phyloP scores from a whole-genome alignment of 1,284 basidiomycete species.

The Neotropicomus parvogracilis region DNA sequence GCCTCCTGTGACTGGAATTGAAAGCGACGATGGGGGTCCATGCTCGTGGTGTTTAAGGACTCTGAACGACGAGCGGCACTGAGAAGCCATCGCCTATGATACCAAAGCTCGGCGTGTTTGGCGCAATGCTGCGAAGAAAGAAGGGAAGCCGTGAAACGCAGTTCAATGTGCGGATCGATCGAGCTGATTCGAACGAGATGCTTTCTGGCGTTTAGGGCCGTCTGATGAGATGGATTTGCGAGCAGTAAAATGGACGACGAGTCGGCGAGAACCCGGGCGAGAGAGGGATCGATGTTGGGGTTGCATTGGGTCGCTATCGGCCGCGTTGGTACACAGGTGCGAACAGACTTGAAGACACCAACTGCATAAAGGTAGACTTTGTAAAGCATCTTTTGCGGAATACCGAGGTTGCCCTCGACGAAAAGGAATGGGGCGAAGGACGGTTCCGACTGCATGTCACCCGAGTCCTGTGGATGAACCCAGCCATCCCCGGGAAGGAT shows the following conservation, averaged over 20 bases:
- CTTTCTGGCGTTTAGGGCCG: constrained; percentile 59
- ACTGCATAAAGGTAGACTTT: constrained; percentile 47
- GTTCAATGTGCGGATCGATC: constrained; percentile 42
- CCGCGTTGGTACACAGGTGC: constrained; percentile 2
- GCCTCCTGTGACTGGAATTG: constrained; percentile 26
- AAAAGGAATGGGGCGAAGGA: constrained; percentile 47
- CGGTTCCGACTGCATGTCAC: not conserved
- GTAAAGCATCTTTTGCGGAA: constrained; percentile 56
- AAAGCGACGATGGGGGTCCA: constrained; percentile 1
- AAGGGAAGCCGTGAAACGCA: constrained; percentile 45
- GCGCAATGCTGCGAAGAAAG: constrained; percentile 50
- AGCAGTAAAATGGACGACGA: constrained; percentile 51
- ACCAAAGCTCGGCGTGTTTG: constrained; percentile 65
- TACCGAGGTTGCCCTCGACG: constrained; percentile 56
- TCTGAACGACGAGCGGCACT: constrained; percentile 20
- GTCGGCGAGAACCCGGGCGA: constrained; percentile 19
- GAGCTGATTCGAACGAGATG: constrained; percentile 38
- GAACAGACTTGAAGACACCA: constrained; percentile 33
- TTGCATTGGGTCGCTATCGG: not conserved
- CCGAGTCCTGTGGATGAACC: constrained; percentile 1
- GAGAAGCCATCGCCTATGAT: constrained; percentile 64
- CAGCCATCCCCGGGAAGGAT: constrained; percentile 28
- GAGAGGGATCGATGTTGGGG: constrained; percentile 2
- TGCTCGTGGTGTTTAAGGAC: not conserved
- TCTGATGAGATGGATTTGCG: constrained; percentile 65